Evolutionary conservation across 108 stramenopile species (phyloP).

Genomic region (Skeletonema menzelii): DNA sequence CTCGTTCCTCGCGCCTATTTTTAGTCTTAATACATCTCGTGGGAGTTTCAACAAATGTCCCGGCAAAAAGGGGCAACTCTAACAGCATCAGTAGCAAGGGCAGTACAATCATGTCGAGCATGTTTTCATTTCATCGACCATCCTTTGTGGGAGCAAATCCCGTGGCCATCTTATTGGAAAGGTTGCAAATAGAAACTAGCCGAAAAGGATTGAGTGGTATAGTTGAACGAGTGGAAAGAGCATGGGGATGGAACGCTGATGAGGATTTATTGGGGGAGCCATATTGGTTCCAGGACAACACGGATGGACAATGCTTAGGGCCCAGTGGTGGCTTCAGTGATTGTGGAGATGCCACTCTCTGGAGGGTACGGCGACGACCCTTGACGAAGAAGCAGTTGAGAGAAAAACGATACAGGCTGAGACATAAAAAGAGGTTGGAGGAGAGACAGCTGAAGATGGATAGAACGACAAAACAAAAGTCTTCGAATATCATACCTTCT

Average conservation of each 20-base stretch:
- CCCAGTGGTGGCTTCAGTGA: conserved; percentile 66
- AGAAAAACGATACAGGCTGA: conserved; percentile 15
- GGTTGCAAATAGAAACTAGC: conserved; percentile 37
- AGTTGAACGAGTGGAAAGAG: conserved; percentile 31
- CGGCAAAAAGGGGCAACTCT: background rate
- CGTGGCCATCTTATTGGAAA: conserved; percentile 54
- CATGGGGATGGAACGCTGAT: conserved; percentile 25
- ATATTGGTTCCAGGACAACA: conserved; percentile 71
- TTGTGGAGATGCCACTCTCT: conserved; percentile 83
- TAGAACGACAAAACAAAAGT: background rate
- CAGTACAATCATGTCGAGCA: background rate
- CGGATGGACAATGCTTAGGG: conserved; percentile 65
- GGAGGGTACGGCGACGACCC: conserved; percentile 49
- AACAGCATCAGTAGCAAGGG: background rate
- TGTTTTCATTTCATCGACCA: conserved; percentile 11
- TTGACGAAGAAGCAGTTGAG: conserved; percentile 23
- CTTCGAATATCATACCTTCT: background rate
- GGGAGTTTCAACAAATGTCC: conserved; percentile 53
- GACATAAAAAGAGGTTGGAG: conserved; percentile 4
- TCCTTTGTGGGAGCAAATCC: conserved; percentile 61
- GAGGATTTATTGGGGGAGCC: conserved; percentile 41
- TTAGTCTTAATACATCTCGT: conserved; percentile 60
- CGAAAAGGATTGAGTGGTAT: conserved; percentile 26
- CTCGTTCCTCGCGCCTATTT: conserved; percentile 61
- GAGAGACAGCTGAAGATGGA: conserved; percentile 2